phyloP scores from a whole-genome alignment of 2,329 filamentous ascomycete species.

The Neonectria faginata region DNA sequence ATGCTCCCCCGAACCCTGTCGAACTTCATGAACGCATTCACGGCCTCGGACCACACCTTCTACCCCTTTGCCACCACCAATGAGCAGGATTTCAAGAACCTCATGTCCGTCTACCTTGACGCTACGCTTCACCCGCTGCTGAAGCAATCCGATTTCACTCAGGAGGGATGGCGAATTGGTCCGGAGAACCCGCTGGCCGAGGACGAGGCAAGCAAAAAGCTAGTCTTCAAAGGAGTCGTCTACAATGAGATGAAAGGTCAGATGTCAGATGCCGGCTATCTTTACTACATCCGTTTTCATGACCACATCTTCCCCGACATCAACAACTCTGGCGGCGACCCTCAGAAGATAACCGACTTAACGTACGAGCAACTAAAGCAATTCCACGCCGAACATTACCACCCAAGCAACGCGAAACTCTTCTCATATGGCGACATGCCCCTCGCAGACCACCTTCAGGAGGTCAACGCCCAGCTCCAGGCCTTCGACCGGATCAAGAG shows the following conservation, averaged over 20 bases:
- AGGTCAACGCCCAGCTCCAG: slow-evolving; percentile 80
- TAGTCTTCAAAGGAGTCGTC: slow-evolving; percentile 97
- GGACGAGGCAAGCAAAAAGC: slow-evolving; percentile 69
- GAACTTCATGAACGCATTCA: slow-evolving; percentile 99
- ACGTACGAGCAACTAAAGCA: slow-evolving; percentile 89
- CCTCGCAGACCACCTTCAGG: slow-evolving; percentile 80
- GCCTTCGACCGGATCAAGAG: slow-evolving; percentile 77
- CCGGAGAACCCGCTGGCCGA: slow-evolving; percentile 83
- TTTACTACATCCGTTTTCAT: slow-evolving; percentile 96
- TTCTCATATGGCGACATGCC: slow-evolving; percentile 97
- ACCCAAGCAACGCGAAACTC: slow-evolving; percentile 96
- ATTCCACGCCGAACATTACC: slow-evolving; percentile 94
- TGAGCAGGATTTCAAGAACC: slow-evolving; percentile 91
- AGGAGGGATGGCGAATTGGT: slow-evolving; percentile 96
- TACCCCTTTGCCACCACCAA: slow-evolving; percentile 99
- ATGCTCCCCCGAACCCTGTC: slow-evolving; percentile 98
- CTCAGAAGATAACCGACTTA: slow-evolving; percentile 93
- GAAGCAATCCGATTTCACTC: slow-evolving; percentile 90
- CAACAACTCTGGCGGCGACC: slow-evolving; percentile 97
- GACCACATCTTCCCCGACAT: slow-evolving; percentile 94
- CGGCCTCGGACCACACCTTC: slow-evolving; percentile 93
- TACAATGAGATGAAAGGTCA: slow-evolving; percentile 99
- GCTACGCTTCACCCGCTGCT: slow-evolving; percentile 91
- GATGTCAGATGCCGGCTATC: slow-evolving; percentile 96
- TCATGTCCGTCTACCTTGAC: slow-evolving; percentile 96